Base-by-base conservation (phyloP, 768 basidiomycete genomes). In the Serendipita sp. region DNA sequence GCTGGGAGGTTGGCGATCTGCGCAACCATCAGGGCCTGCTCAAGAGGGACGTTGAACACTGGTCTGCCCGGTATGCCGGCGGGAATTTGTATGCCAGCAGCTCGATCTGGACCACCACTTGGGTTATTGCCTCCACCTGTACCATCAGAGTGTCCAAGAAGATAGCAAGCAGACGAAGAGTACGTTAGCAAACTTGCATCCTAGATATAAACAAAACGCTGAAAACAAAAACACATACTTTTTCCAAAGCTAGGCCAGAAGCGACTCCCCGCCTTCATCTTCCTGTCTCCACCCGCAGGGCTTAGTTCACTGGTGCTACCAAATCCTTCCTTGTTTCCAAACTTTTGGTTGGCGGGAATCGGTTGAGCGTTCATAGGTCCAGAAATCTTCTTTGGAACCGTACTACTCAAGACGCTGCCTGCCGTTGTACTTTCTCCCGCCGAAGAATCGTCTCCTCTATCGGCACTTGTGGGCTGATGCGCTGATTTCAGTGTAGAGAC, bases 1-100 rank as follows among this genome's bases (percentile, higher is more conserved):
- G 95, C 91, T 2, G 96, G 96, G 23, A 99, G 78, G 69, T 87
- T 86, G 63, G 87, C 93, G 65, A 97, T 90, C 71, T 90, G 83
- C 16, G 90, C 87, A 30, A 98, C 83, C 1, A 90, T 86, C 36
- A 99, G 80, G 1, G 92, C 86, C 65, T 97, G 93, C 65, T 89
- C 83, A 47, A 99, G 74, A 4, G 88, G 78, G 11, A 97, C 87
- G 32, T 88, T 92, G 72, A 98, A 97, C 32, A 99, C 91, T 1
- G 86, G 85, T 65, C 89, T 80, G 64, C 23, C 63, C 18, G 47
- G 35, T 23, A 16, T 2, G 45, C 32, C 47, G 56, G 28, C 36
- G 65, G 32, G 41, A 35, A 66, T 48, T 28, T 1, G 23, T 23
- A 44, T 54, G 48, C 38, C 10, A 15, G 36, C 23, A 1, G 44